Evolutionary conservation across 1,284 basidiomycete genomes (phyloP).

Genomic region (Tylopilus sp.): DNA sequence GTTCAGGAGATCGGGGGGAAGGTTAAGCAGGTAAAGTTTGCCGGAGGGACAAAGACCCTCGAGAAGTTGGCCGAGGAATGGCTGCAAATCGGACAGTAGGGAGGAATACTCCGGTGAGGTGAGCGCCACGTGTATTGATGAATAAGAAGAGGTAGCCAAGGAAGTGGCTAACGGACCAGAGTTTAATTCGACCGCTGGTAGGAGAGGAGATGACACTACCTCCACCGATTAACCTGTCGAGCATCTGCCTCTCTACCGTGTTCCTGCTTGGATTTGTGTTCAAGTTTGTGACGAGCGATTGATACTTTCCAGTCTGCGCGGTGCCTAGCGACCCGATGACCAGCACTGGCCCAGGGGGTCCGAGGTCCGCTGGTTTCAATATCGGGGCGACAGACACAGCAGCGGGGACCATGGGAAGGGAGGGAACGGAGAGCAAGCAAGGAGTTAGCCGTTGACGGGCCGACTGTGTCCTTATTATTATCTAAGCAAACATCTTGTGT

Average conservation of each 20-base stretch:
- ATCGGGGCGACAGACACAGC: constrained; percentile 40
- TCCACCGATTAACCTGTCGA: constrained; percentile 72
- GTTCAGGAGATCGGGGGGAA: constrained; percentile 41
- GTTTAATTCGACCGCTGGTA: constrained; percentile 14
- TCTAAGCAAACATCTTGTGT: constrained; percentile 16
- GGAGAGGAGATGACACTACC: constrained; percentile 42
- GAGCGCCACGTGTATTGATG: constrained; percentile 63
- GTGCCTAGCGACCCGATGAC: constrained; percentile 71
- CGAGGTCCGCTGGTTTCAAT: constrained; percentile 4
- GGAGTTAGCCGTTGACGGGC: neutral
- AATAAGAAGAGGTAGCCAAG: constrained; percentile 53
- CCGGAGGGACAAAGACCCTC: constrained; percentile 59
- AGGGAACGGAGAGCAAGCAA: neutral
- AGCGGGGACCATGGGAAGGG: constrained; percentile 54
- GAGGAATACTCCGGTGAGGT: constrained; percentile 56
- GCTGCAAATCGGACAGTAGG: constrained; percentile 49
- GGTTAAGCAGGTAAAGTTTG: constrained; percentile 60
- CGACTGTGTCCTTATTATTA: constrained; percentile 18
- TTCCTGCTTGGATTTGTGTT: constrained; percentile 40
- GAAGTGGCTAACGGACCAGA: constrained; percentile 47
- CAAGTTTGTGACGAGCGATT: constrained; percentile 58
- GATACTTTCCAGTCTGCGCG: constrained; percentile 72
- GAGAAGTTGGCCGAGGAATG: constrained; percentile 57
- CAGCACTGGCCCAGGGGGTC: constrained; percentile 47
- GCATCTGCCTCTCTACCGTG: constrained; percentile 65